A percentile compares a stretch with the other conserved stretches of the same genome.
Conservation (phyloP, 148 eudicot genomes). For the Cornus florida region DNA sequence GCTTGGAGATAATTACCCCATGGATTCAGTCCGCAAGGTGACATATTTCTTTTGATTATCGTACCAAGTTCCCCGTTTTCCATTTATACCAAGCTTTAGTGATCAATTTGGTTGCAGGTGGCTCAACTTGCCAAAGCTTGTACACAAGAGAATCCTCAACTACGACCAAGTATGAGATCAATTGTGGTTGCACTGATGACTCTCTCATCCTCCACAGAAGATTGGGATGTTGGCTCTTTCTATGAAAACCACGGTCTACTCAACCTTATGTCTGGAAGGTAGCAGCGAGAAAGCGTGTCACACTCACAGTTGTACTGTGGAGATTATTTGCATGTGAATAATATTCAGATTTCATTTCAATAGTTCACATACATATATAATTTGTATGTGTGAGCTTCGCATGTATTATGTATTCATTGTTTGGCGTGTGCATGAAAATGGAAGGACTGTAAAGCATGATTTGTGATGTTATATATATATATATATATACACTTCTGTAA, state of each 20-base stretch:
- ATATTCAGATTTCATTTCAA: too few relatives aligned
- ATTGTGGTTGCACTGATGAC: slow-evolving; percentile 72
- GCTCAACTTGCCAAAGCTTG: slow-evolving; percentile 76
- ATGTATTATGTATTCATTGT: too few relatives aligned
- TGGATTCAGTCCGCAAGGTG: slow-evolving; percentile 72
- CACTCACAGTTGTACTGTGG: too few relatives aligned
- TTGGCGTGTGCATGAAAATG: too few relatives aligned
- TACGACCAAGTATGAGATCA: slow-evolving; percentile 87
- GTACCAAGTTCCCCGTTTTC: too few relatives aligned
- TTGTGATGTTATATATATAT: neutral
- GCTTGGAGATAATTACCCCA: slow-evolving; percentile 61
- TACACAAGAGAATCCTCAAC: slow-evolving; percentile 70
- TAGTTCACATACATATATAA: too few relatives aligned
- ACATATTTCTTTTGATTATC: neutral
- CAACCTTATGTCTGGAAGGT: slow-evolving; percentile 55
- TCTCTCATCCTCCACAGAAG: slow-evolving; percentile 53
- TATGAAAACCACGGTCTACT: slow-evolving; percentile 53
- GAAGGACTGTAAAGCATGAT: too few relatives aligned
- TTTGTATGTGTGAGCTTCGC: too few relatives aligned
- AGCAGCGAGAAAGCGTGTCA: neutral
- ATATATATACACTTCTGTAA: too few relatives aligned
- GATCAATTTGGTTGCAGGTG: slow-evolving; percentile 34
- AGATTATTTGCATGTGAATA: too few relatives aligned
- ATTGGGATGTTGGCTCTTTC: slow-evolving; percentile 53
- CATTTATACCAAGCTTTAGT: neutral